Percentiles rank a stretch among this genome's conserved stretches.
Evolutionary conservation across 176 grass and related monocot genomes (phyloP).

Genomic region (Typha latifolia): DNA sequence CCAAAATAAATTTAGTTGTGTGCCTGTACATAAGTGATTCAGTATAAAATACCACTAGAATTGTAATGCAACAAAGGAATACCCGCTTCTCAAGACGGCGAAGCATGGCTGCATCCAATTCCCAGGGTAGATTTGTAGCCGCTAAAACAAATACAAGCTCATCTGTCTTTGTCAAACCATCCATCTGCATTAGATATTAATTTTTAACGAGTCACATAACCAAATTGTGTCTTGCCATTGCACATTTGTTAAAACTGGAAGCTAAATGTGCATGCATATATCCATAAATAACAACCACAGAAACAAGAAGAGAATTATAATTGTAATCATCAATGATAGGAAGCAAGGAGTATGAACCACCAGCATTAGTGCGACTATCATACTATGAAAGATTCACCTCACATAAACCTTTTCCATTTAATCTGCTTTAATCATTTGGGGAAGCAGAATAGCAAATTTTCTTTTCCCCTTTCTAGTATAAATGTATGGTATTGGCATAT

Average conservation of each 20-base stretch:
- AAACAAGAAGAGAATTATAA: too few relatives aligned
- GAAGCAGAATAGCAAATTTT: not conserved
- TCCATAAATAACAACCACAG: too few relatives aligned
- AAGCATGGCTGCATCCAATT: constrained; percentile 91
- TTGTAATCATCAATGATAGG: not conserved
- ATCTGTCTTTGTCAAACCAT: constrained; percentile 88
- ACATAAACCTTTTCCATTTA: not conserved
- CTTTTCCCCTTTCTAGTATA: not conserved
- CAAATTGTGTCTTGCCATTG: not conserved
- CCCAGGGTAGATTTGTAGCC: constrained; percentile 94
- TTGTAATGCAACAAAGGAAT: constrained; percentile 15
- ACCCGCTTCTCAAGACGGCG: constrained; percentile 82
- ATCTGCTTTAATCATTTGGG: not conserved
- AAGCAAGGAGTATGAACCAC: not conserved
- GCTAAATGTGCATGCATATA: not conserved
- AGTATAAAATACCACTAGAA: not conserved
- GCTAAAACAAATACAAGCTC: constrained; percentile 94
- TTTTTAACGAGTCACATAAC: not conserved
- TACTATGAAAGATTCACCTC: not conserved
- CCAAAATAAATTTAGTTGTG: not conserved
- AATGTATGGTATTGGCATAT: not conserved
- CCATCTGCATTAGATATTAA: constrained; percentile 64
- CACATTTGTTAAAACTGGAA: constrained; percentile 1
- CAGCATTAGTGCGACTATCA: not conserved
- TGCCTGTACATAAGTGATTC: not conserved